Base-by-base conservation (phyloP, 257 asterid species). In the Rauvolfia tetraphylla region DNA sequence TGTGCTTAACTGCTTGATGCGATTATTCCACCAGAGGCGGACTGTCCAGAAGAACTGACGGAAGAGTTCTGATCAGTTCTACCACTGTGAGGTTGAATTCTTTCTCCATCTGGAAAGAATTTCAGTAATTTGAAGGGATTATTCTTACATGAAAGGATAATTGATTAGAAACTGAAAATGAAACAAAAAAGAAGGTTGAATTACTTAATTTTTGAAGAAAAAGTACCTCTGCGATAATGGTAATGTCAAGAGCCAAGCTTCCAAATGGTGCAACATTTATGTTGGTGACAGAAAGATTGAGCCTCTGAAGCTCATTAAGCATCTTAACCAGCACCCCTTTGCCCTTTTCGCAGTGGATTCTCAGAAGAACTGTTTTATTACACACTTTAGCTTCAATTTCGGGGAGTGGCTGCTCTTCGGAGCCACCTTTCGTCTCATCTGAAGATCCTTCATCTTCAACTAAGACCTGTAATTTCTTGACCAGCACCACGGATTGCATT, bases 61-160 rank as follows among this genome's bases (percentile, higher is more conserved):
- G 84, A 46, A 81, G 74, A 41, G 22, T 65, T n/a, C 44, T 67
- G 4, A 73, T 71, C 46, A 81, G 49, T 10, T 72, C 54, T 73
- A 76, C 51, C 39, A 53, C 42, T 23, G 78, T 80, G 84, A 82
- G 31, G 49, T 56, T 67, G 81, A 75, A 74, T 53, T 80, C 87
- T 77, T 85, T 78, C 68, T 84, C 85, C 84, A 84, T 84, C 88
- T 84, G 74, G 23, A 51, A 33, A 62, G 10, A 44, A 57, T 23
- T 23, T 3, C 31, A n/a, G n/a, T n/a, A n/a, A n/a, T n/a, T n/a
- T n/a, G n/a, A 61, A 25, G 27, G 34, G 34, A 29, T 41, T 41
- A 41, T 41, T 41, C 44, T 41, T 41, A 41, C 44, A 41, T 46
- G 53, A 11, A 13, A 46, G 13, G 17, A 46, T 5, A 66, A 58